A percentile compares a stretch with the other conserved stretches of the same genome.
Conservation (phyloP, 2,329 filamentous ascomycete species). For the Neonectria sp. region DNA sequence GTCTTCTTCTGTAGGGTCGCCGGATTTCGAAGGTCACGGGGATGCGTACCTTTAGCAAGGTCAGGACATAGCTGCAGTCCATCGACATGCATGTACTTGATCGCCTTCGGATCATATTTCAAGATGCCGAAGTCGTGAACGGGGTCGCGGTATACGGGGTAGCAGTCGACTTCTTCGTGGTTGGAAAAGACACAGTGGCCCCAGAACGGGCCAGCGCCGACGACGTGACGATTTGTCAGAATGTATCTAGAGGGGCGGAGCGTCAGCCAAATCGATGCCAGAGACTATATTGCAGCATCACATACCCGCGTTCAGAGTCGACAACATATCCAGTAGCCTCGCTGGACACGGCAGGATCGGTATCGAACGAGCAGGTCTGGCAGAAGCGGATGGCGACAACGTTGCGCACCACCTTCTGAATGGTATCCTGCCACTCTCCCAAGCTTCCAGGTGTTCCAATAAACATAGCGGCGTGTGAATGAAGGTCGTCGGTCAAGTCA, state of each 20-base stretch:
- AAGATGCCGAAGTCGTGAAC: conserved; percentile 99
- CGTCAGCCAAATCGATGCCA: background rate
- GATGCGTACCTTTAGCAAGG: conserved; percentile 75
- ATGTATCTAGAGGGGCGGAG: conserved; percentile 71
- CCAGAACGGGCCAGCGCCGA: conserved; percentile 96
- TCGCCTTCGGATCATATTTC: conserved; percentile 93
- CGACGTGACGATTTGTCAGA: conserved; percentile 91
- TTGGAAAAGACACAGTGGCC: conserved; percentile 99
- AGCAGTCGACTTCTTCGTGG: conserved; percentile 95
- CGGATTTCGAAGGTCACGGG: background rate
- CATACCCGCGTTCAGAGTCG: conserved; percentile 88
- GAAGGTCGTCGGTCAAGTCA: conserved; percentile 59
- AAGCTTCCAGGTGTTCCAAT: conserved; percentile 57
- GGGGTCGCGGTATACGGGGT: conserved; percentile 96
- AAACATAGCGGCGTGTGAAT: conserved; percentile 53
- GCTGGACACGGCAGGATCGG: conserved; percentile 92
- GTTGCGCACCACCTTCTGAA: conserved; percentile 93
- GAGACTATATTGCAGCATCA: conserved; percentile 29
- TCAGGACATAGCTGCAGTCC: conserved; percentile 88
- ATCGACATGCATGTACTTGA: conserved; percentile 96
- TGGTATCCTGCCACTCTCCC: conserved; percentile 92
- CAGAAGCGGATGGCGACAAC: conserved; percentile 99
- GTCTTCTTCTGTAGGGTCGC: background rate
- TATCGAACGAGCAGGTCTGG: conserved; percentile 97
- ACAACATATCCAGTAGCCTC: conserved; percentile 99